phyloP scores from a whole-genome alignment of 108 stramenopile species.

The Stephanodiscus minutulus region DNA sequence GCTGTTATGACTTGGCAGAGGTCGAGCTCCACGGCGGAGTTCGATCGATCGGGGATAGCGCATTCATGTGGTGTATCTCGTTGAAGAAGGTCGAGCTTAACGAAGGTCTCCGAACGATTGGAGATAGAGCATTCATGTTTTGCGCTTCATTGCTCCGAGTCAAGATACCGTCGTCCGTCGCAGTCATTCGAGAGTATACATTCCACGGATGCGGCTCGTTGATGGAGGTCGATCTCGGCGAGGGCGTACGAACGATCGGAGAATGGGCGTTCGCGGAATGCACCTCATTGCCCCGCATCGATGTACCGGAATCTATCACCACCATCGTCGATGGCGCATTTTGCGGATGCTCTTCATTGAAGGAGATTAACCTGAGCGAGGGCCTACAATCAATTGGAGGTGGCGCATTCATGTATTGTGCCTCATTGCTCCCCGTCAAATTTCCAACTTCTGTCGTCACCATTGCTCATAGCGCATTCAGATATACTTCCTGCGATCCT shows the following conservation, averaged over 20 bases:
- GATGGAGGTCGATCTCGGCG: not conserved
- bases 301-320: not conserved
- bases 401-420: no score
- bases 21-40: not conserved
- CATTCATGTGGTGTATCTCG: not conserved
- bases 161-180: not conserved
- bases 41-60: not conserved
- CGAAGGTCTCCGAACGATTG: slow-evolving; percentile 3
- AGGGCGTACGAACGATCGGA: not conserved
- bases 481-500: no score
- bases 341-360: no score
- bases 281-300: not conserved
- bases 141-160: not conserved
- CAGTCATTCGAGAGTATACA: not conserved
- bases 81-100: not conserved
- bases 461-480: no score
- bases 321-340: not conserved
- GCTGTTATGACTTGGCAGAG: not conserved
- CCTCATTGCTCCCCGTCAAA: no score
- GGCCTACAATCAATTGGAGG: no score
- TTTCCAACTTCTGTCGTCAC: no score
- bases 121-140: not conserved
- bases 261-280: not conserved
- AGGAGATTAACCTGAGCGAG: no score
- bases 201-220: not conserved